Evolutionary conservation across 345 rosid species (phyloP).

Genomic region (Eucalyptus grandis): DNA sequence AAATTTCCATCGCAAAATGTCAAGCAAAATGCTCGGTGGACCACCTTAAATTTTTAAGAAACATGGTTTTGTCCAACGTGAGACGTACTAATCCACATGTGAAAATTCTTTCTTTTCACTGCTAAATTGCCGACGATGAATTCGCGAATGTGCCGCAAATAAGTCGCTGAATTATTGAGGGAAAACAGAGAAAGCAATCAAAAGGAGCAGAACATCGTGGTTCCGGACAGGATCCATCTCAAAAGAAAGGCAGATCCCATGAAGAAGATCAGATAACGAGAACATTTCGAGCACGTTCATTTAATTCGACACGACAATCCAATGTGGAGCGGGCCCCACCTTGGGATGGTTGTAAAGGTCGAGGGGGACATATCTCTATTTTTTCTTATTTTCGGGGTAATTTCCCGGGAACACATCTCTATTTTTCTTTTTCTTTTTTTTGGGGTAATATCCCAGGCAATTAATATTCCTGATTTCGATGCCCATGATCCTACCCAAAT

Average conservation of each 20-base stretch:
- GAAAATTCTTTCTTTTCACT: not conserved
- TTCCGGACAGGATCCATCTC: not conserved
- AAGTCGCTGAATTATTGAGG: not conserved
- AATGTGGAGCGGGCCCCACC: not conserved
- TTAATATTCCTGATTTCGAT: not conserved
- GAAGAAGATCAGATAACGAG: not conserved
- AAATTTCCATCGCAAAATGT: not conserved
- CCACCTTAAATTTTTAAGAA: not conserved
- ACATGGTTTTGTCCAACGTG: not conserved
- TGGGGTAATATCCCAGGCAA: not conserved
- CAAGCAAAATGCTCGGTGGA: not conserved
- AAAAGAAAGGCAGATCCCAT: not conserved
- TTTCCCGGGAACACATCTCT: not conserved
- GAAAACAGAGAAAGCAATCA: not conserved
- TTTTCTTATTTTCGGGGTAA: too few relatives aligned
- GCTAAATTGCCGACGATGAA: not conserved
- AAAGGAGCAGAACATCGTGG: not conserved
- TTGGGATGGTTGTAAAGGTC: not conserved
- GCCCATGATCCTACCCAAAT: not conserved
- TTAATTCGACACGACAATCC: not conserved
- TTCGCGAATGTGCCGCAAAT: not conserved
- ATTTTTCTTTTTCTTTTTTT: too few relatives aligned
- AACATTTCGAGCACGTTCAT: not conserved
- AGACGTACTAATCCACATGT: not conserved
- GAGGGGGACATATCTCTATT: not conserved